Conservation (phyloP, 1,284 basidiomycete species). For the Boletus chippewaensis region DNA sequence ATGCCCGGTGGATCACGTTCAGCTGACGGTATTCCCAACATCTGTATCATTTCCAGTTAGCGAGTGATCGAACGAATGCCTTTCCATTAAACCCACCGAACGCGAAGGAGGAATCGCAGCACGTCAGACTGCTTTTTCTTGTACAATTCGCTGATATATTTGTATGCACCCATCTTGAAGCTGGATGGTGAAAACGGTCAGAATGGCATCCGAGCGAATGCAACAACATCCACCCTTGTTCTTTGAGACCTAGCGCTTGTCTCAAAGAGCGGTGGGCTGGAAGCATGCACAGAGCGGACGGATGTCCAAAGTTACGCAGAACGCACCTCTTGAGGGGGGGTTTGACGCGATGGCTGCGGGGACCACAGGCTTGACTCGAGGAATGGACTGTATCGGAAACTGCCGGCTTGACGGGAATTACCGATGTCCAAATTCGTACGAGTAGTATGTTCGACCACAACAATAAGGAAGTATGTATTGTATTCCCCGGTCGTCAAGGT, state of each 20-base stretch:
- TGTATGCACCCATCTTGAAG: constrained; percentile 82
- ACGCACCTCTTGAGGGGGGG: constrained; percentile 27
- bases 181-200: constrained; percentile 23
- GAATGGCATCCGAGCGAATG: constrained; percentile 19
- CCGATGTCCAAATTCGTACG: constrained; percentile 17
- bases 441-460: background rate
- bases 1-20: constrained; percentile 97
- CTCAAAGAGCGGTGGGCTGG: constrained; percentile 10
- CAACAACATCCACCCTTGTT: constrained; percentile 26
- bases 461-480: constrained; percentile 18
- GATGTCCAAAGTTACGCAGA: constrained; percentile 8
- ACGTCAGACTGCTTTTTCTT: constrained; percentile 97
- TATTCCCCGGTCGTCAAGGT: constrained; percentile 24
- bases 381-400: constrained; percentile 14
- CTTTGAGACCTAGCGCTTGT: constrained; percentile 3
- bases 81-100: constrained; percentile 57
- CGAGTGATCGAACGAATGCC: background rate
- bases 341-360: constrained; percentile 15
- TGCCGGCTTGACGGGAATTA: constrained; percentile 20
- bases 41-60: constrained; percentile 38
- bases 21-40: constrained; percentile 99
- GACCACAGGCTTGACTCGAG: background rate
- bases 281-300: background rate
- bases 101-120: constrained; percentile 96
- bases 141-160: constrained; percentile 95